Base-by-base conservation (phyloP, 345 rosid species). In the Citrus glauca region DNA sequence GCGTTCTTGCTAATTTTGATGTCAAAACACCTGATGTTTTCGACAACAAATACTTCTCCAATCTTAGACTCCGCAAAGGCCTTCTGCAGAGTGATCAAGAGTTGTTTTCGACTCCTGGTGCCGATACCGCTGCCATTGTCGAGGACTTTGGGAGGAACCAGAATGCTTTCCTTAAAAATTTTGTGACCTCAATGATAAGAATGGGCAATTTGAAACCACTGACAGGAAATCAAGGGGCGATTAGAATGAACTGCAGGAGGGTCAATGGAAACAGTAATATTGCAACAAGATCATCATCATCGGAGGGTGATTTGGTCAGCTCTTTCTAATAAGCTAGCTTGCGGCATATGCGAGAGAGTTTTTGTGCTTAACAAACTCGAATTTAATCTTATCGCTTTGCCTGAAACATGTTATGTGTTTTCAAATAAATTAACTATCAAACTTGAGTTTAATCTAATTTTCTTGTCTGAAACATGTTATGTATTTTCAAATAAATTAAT, bases 161-260 rank as follows among this genome's bases (percentile, higher is more conserved):
- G 22, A 85, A 84, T 0, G 81, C 83, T 64, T 91, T 91, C 82
- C 88, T 91, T 61, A 79, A 85, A 57, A 81, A 83, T 63, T 91
- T 91, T 79, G 87, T 42, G 69, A 62, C 17, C 45, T 90, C 93
- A n/a, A 90, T 91, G 94, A 84, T 87, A n/a, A 83, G 82, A 6
- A 90, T 91, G 96, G 96, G 96, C 32, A 89, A 91, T 57, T 74
- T 91, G 37, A 78, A 88, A 70, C 82, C 82, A 0, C 75, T 89
- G 40, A 84, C 93, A 0, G 92, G 92, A 24, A 82, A 38, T 42
- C 77, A 14, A 24, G 93, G 94, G 40, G 88, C 90, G 82, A 82
- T 91, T 71, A 90, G 93, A 81, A 38, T 66, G 77, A 87, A 84
- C 14, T 91, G 96, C 81, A 85, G 87, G 1, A 80, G 40, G 27